Conservation (phyloP, 2,329 filamentous ascomycete species). For the Fusarium floridanum region DNA sequence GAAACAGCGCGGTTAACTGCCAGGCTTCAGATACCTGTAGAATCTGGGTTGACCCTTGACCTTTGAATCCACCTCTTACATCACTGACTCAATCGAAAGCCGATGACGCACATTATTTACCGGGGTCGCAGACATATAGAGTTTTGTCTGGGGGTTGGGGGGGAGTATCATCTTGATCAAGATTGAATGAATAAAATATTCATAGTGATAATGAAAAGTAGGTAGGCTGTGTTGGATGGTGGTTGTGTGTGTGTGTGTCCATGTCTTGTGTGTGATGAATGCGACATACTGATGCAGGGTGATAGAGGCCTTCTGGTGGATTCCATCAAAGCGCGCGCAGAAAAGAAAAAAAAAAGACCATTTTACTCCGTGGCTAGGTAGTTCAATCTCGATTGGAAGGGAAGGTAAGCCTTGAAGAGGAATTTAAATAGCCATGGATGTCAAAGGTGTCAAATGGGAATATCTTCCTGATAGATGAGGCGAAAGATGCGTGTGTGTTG, state of each 20-base stretch:
- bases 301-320: background rate
- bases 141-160: slow-evolving; percentile 2
- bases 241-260: background rate
- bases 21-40: background rate
- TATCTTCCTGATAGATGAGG: background rate
- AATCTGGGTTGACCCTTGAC: background rate
- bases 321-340: background rate
- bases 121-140: background rate
- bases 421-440: background rate
- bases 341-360: background rate
- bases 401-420: background rate
- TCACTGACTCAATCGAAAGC: background rate
- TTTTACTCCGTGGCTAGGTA: background rate
- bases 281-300: background rate
- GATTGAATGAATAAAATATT: background rate
- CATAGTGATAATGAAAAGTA: background rate
- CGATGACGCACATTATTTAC: slow-evolving; percentile 1
- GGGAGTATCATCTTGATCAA: background rate
- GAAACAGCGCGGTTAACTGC: background rate
- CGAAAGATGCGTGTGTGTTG: background rate
- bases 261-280: background rate
- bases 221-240: background rate
- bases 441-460: background rate
- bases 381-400: background rate
- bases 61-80: background rate